Conservation (phyloP, 495 filamentous ascomycete species). For the Podospora didyma region DNA sequence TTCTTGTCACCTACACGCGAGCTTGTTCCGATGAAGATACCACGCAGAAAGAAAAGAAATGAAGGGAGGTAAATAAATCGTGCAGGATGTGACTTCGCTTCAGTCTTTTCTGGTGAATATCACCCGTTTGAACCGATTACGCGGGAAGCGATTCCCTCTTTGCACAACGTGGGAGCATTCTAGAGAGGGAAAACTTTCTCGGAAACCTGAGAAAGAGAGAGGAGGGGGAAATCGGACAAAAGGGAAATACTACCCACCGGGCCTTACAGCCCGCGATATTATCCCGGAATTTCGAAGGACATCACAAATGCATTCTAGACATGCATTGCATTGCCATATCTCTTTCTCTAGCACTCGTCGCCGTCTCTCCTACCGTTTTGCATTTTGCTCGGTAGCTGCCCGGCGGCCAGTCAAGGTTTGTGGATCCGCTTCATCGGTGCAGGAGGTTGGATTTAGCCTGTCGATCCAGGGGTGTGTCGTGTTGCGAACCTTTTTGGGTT, state of each 20-base stretch:
- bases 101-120: not conserved
- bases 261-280: not conserved
- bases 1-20: not conserved
- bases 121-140: not conserved
- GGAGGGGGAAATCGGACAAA: not conserved
- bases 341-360: not conserved
- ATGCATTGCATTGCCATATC: too few species aligned
- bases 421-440: conserved; percentile 6
- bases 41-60: not conserved
- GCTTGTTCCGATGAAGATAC: not conserved
- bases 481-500: too few species aligned
- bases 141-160: not conserved
- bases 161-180: too few species aligned
- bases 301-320: not conserved
- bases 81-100: not conserved
- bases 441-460: conserved; percentile 7
- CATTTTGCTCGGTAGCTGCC: not conserved
- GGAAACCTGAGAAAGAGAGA: not conserved
- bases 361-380: not conserved
- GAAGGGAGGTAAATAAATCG: not conserved
- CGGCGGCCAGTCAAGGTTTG: not conserved
- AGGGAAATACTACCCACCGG: not conserved
- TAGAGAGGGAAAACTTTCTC: not conserved
- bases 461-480: conserved; percentile 7
- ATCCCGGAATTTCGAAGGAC: not conserved